Base-by-base conservation (phyloP, 257 asterid genomes). In the Craterostigma plantagineum region DNA sequence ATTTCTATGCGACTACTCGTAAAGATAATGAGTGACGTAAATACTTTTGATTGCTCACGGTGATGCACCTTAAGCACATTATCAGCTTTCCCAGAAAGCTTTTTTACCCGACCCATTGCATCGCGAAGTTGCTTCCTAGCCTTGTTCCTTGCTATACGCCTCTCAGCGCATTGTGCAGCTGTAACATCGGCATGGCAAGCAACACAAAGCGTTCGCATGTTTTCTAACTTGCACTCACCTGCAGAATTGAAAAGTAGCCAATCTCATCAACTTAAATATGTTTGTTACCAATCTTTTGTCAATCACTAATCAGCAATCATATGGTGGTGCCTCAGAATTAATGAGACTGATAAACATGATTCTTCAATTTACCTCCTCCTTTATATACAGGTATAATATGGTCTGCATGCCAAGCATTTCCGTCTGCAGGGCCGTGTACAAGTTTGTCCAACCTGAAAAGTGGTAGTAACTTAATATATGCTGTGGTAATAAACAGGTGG, bases 351-450 rank as follows among this genome's bases (percentile, higher is more conserved):
- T 34, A 40, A 16, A 40, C 45, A 40, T 3, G 15, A 40, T 40
- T 11, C 3, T 2, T 35, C 49, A 42, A 55, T 42, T 11, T 59
- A 82, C 98, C 98, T 73, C 98, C 98, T 48, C 98, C 98, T 53
- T 48, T 72, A 48, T 68, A 79, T 44, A 87, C 98, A 50, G 95
- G 86, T 62, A 79, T 58, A 35, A 87, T 75, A 69, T 87, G 98
- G 65, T 87, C 98, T 0, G 95, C 98, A 56, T 87, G 98, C 98
- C 98, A 87, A 51, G 98, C 86, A 63, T 82, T 79, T 61, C 98
- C 98, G 56, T 76, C 92, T 7, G 53, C 40, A 38, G 98, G 95
- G 35, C 75, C 87, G 23, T 60, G 57, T 60, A 74, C 79, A 61
- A 87, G 91, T 73, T 70, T 82, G 42, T 63, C 61, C 46, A 82